These are phyloP conservation scores for Trichopus zeylanicus DNA, from an alignment of 116 monocot genomes.

Conservation along the genomic window DNA sequence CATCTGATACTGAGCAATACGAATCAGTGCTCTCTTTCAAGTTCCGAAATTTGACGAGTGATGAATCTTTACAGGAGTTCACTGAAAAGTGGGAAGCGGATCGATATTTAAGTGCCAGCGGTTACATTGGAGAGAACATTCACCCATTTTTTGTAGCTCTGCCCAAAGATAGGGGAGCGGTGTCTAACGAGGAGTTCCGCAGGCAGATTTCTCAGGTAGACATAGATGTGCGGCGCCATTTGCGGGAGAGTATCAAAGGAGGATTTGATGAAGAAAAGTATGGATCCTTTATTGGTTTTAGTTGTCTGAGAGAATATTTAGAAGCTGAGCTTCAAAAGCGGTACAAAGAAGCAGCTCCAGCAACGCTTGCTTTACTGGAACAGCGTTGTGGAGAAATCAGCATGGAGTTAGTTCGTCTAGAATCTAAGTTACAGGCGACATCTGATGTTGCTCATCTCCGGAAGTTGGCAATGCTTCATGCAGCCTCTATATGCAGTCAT, in stretches of 20 bases:
- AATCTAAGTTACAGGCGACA: constrained; percentile 74
- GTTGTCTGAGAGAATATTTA: constrained; percentile 59
- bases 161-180: constrained; percentile 72
- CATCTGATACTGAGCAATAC: neutral
- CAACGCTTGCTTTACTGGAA: constrained; percentile 90
- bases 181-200: constrained; percentile 89
- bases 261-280: constrained; percentile 94
- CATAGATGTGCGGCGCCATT: constrained; percentile 57
- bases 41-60: neutral
- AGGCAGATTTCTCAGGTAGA: constrained; percentile 93
- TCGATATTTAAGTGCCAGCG: constrained; percentile 76
- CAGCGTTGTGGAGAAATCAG: constrained; percentile 77
- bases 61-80: constrained; percentile 54
- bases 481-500: constrained; percentile 79
- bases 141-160: constrained; percentile 90
- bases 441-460: constrained; percentile 86
- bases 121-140: constrained; percentile 83
- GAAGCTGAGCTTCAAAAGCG: constrained; percentile 89
- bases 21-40: neutral
- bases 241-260: constrained; percentile 75
- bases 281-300: constrained; percentile 72
- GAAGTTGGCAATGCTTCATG: constrained; percentile 80
- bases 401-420: constrained; percentile 52
- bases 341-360: constrained; percentile 94
- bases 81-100: constrained; percentile 92